Evolutionary conservation across 352 stramenopile species (phyloP).

Genomic region (Phytopythium oedochilum): DNA sequence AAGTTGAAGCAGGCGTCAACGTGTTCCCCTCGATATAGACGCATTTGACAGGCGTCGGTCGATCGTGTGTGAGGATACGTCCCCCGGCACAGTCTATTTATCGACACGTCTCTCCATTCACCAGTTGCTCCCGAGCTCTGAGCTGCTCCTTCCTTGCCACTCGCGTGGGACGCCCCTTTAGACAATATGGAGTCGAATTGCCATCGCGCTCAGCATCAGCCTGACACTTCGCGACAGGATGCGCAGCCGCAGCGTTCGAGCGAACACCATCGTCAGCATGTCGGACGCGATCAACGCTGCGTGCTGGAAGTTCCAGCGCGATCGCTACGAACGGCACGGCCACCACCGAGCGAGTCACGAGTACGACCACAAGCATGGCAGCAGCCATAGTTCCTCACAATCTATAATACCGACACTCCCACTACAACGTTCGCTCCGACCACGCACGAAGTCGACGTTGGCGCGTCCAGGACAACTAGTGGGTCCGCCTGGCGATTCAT

Average conservation of each 20-base stretch:
- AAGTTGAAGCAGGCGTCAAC: too few relatives aligned
- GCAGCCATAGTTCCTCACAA: not conserved
- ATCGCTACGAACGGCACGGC: not conserved
- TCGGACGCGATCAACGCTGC: not conserved
- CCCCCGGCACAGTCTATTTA: not conserved
- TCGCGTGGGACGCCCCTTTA: constrained; percentile 8
- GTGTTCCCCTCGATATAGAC: too few relatives aligned
- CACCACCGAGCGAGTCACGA: not conserved
- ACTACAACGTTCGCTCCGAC: not conserved
- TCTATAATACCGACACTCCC: too few relatives aligned
- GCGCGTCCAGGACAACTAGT: too few relatives aligned
- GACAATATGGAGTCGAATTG: constrained; percentile 12
- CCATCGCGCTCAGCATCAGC: constrained; percentile 8
- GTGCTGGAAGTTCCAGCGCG: not conserved
- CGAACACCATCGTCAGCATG: not conserved
- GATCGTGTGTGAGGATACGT: not conserved
- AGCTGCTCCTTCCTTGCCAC: not conserved
- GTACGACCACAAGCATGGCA: not conserved
- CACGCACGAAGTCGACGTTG: not conserved
- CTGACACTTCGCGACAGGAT: constrained; percentile 5
- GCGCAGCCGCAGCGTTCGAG: not conserved
- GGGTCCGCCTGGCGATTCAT: too few relatives aligned
- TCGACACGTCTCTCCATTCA: too few relatives aligned
- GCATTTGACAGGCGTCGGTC: not conserved
- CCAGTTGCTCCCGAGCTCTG: too few relatives aligned